These are phyloP conservation scores for Nepenthes alata DNA, from an alignment of 179 eudicot genomes.

Conservation along the genomic window DNA sequence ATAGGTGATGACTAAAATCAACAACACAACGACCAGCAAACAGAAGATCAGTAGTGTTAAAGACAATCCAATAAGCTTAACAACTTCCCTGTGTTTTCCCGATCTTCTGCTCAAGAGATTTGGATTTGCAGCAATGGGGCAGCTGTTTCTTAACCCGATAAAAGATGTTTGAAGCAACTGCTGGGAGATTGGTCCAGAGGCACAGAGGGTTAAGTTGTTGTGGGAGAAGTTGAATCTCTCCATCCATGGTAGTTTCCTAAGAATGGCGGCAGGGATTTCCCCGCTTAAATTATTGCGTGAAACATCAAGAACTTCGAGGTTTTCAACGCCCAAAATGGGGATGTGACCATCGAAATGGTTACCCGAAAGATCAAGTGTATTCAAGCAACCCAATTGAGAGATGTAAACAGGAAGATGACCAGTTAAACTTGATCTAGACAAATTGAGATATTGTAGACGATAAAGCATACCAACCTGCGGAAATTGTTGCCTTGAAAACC, in stretches of 20 bases:
- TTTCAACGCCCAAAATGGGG: slow-evolving; percentile 24
- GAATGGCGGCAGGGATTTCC: slow-evolving; percentile 24
- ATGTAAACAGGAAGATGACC: slow-evolving; percentile 32
- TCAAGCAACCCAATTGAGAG: slow-evolving; percentile 23
- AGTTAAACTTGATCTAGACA: slow-evolving; percentile 31
- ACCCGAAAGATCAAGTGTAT: slow-evolving; percentile 37
- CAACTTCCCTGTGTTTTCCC: slow-evolving; percentile 25
- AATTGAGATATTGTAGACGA: slow-evolving; percentile 38
- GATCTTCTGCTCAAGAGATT: slow-evolving; percentile 22
- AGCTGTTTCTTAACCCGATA: slow-evolving; percentile 34
- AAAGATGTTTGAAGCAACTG: slow-evolving; percentile 30
- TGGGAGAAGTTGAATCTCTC: slow-evolving; percentile 49
- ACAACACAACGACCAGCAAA: slow-evolving; percentile 28
- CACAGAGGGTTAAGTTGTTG: slow-evolving; percentile 46
- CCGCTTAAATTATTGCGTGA: slow-evolving; percentile 47
- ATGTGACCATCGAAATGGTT: slow-evolving; percentile 30
- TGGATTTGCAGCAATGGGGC: slow-evolving; percentile 57
- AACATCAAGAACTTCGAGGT: slow-evolving; percentile 39
- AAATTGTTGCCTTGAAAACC: slow-evolving; percentile 31
- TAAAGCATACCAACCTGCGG: slow-evolving; percentile 20
- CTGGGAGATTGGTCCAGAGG: slow-evolving; percentile 12
- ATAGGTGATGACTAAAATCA: slow-evolving; percentile 39
- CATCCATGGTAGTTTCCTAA: slow-evolving; percentile 32
- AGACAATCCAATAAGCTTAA: slow-evolving; percentile 36
- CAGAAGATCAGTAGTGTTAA: slow-evolving; percentile 26